Base-by-base conservation (phyloP, 2,329 filamentous ascomycete genomes). In the Pyricularia sp. region DNA sequence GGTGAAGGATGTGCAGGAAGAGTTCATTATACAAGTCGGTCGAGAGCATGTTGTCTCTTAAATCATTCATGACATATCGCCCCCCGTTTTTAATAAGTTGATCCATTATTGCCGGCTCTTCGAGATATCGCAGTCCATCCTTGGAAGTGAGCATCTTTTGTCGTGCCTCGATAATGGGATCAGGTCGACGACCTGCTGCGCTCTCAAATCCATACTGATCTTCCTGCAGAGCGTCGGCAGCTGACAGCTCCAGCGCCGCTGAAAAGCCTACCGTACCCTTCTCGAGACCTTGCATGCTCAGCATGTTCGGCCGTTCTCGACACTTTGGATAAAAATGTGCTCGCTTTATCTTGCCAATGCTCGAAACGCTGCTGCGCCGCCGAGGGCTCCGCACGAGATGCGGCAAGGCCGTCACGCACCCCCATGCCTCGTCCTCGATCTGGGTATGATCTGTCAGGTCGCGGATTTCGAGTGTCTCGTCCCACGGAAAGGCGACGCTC, bases 211-310 rank as follows among this genome's bases (percentile, higher is more conserved):
- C 86, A 71, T 83, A 87, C 75, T 88, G 86, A 72, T 88, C 83
- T 71, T 89, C 87, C 70, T 87, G 83, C 12, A 91, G 81, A 10
- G 85, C 84, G 76, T 92, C 90, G 25, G 88, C 85, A 20, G 88
- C 85, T 26, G 84, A 82, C 50, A 91, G 77, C 75, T 92, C 88
- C 50, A 92, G 80, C 9, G 90, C 90, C 26, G 90, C 87, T 72
- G 87, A 84, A 75, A 88, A 91, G 68, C 90, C 90, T 75, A 91
- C 82, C 23, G 88, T 90, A 61, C 90, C 90, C 75, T 88, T 88
- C 75, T 92, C 90, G 36, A 90, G 78, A 3, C 90, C 90, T 72
- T 90, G 87, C 81, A 89, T 88, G 80, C 88, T 90, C 70, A 92
- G 82, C 89, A 92, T 92, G 76, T 85, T 90, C 59, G 90, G 90